Conservation (phyloP, 1,284 basidiomycete genomes). For the Leccinum pachyderme region DNA sequence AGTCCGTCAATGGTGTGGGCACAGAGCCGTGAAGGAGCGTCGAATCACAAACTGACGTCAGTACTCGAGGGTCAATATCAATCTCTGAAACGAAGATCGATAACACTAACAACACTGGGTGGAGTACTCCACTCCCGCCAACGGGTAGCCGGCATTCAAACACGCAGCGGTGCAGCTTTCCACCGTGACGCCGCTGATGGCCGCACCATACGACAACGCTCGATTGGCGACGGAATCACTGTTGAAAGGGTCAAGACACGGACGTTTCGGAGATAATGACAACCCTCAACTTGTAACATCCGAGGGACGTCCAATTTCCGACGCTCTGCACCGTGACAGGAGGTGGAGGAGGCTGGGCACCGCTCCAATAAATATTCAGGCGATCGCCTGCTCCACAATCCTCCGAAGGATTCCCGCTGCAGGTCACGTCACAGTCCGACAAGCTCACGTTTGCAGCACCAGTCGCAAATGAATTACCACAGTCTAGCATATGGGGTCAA, state of each 20-base stretch:
- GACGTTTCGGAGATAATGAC: background rate
- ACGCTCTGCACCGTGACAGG: slow-evolving; percentile 12
- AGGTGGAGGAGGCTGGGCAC: slow-evolving; percentile 43
- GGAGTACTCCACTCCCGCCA: slow-evolving; percentile 43
- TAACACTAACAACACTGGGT: slow-evolving; percentile 48
- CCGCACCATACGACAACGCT: slow-evolving; percentile 44
- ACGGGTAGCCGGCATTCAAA: slow-evolving; percentile 54
- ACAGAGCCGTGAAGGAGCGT: slow-evolving; percentile 47
- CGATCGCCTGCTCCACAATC: slow-evolving; percentile 58
- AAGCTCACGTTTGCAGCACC: slow-evolving; percentile 45
- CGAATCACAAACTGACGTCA: slow-evolving; percentile 49
- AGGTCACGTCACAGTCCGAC: slow-evolving; percentile 61
- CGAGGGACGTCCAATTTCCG: slow-evolving; percentile 14
- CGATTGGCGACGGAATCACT: slow-evolving; percentile 48
- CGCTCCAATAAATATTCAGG: slow-evolving; percentile 65
- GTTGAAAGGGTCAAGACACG: background rate
- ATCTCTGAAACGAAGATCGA: background rate
- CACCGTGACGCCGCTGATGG: slow-evolving; percentile 24
- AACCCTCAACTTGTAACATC: slow-evolving; percentile 16
- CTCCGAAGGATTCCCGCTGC: slow-evolving; percentile 57
- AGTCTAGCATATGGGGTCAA: slow-evolving; percentile 42
- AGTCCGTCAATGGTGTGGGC: slow-evolving; percentile 45
- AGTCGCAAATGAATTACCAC: slow-evolving; percentile 53
- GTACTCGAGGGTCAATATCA: background rate
- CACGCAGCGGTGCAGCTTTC: slow-evolving; percentile 42